Evolutionary conservation across 2,329 filamentous ascomycete species (phyloP).

Genomic region (Mycosphaerella arachidis): DNA sequence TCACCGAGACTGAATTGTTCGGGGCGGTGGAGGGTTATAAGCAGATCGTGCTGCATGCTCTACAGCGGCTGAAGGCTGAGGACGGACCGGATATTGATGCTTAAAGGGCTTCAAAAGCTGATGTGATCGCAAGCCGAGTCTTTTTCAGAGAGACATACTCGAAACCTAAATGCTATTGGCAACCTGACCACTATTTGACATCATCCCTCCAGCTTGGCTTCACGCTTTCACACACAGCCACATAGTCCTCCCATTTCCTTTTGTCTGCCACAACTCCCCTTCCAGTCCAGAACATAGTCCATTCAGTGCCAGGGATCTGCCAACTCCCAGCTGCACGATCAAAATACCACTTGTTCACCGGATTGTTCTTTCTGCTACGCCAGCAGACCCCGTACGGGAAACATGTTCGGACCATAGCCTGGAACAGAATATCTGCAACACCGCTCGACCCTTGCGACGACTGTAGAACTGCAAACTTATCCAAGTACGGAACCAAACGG

Average conservation of each 20-base stretch:
- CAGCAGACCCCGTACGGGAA: slow-evolving; percentile 89
- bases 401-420: slow-evolving; percentile 84
- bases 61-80: not conserved
- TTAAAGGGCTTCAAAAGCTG: too few species aligned
- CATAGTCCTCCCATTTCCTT: slow-evolving; percentile 46
- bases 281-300: slow-evolving; percentile 98
- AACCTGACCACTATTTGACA: too few species aligned
- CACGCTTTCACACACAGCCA: slow-evolving; percentile 45
- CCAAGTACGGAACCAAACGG: slow-evolving; percentile 82
- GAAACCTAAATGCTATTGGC: too few species aligned
- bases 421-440: slow-evolving; percentile 94
- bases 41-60: slow-evolving; percentile 16
- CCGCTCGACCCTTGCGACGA: slow-evolving; percentile 77
- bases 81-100: too few species aligned
- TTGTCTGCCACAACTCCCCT: slow-evolving; percentile 51
- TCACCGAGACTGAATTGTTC: slow-evolving; percentile 72
- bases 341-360: slow-evolving; percentile 99
- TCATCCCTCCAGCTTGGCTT: slow-evolving; percentile 44
- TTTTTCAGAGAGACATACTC: too few species aligned
- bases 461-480: slow-evolving; percentile 93
- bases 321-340: slow-evolving; percentile 79
- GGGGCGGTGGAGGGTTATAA: slow-evolving; percentile 60
- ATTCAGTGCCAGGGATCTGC: slow-evolving; percentile 76
- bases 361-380: slow-evolving; percentile 84
- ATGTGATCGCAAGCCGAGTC: too few species aligned